Evolutionary conservation across 306 rosid species (phyloP), one percentile per base, ranked within the genome.

Genomic region (Vicia faba): DNA sequence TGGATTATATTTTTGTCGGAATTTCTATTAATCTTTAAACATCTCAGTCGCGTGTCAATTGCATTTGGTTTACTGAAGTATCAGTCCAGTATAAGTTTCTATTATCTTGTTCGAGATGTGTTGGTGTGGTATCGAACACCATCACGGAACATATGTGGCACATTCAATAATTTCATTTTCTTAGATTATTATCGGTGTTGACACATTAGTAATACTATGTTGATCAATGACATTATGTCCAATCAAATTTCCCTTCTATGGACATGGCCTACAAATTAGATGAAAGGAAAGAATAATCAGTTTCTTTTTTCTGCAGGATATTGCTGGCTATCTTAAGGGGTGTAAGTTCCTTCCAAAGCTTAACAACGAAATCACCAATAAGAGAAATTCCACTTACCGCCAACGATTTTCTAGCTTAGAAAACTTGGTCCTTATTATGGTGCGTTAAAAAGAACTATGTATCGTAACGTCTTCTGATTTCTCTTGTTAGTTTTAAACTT

Each of bases 311-410:
- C 45, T 73, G 38, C 88, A 91, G 96, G 89, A 83, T 61, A 81
- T 82, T 13, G 35, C 18, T 39, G 78, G 28, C 77, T 91, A 91
- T 74, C 25, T 85, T 44, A 66, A 48, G n/a, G 91, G 88, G 20
- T 88, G 96, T 61, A 82, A 9, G 57, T 91, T 83, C 75, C 97
- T 91, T 62, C 97, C 96, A 9, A 79, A 79, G 78, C 91, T 91
- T 56, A 91, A 91, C 65, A 91, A 91, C 25, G 97, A 91, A 82
- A 81, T 79, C 51, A 14, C 12, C 9, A 49, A n/a, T 36, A 33
- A 19, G 29, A 86, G 79, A 65, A 91, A 88, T 64, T 62, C 81
- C 11, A 88, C 86, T 2, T 91, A 85, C 80, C 85, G 57, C 80
- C 80, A 83, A 67, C 81, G 95, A 68, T 88, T 91, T 66, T 43